Conservation (phyloP, 441 rosid species). For the Euphorbia corollata region DNA sequence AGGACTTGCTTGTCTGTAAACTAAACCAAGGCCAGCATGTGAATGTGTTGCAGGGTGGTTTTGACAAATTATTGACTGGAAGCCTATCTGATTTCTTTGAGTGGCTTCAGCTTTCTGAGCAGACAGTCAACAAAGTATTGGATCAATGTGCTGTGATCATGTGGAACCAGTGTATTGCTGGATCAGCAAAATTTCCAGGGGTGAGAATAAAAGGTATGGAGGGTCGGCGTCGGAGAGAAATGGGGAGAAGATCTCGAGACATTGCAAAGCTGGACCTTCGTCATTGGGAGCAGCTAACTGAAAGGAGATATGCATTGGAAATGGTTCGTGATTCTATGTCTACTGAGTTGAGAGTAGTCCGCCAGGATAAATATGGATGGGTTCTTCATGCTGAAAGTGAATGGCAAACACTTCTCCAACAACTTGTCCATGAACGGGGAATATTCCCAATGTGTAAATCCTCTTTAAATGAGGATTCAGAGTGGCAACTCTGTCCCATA, state of each 20-base stretch:
- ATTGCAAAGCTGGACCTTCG: constrained; percentile 67
- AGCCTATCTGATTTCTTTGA: constrained; percentile 67
- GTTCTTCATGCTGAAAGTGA: constrained; percentile 99
- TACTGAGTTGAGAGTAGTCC: constrained; percentile 97
- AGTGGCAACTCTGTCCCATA: constrained; percentile 99
- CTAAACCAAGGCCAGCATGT: constrained; percentile 74
- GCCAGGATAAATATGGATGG: constrained; percentile 99
- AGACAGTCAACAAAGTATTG: constrained; percentile 68
- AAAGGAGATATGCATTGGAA: constrained; percentile 95
- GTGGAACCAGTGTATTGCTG: constrained; percentile 98
- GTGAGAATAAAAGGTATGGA: constrained; percentile 95
- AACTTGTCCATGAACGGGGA: constrained; percentile 98
- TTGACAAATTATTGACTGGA: constrained; percentile 88
- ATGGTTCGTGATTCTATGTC: constrained; percentile 96
- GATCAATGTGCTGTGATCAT: constrained; percentile 97
- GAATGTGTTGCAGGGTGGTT: constrained; percentile 92
- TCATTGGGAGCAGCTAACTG: constrained; percentile 96
- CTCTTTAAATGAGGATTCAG: constrained; percentile 54
- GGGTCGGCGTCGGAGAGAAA: constrained; percentile 90
- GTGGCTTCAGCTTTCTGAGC: constrained; percentile 86
- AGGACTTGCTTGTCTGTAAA: constrained; percentile 89
- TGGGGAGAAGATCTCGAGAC: constrained; percentile 89
- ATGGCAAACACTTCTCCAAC: constrained; percentile 99
- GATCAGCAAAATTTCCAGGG: constrained; percentile 97
- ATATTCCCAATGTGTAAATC: constrained; percentile 78